Base-by-base conservation (phyloP, 345 rosid genomes). In the Limnanthes douglasii region DNA sequence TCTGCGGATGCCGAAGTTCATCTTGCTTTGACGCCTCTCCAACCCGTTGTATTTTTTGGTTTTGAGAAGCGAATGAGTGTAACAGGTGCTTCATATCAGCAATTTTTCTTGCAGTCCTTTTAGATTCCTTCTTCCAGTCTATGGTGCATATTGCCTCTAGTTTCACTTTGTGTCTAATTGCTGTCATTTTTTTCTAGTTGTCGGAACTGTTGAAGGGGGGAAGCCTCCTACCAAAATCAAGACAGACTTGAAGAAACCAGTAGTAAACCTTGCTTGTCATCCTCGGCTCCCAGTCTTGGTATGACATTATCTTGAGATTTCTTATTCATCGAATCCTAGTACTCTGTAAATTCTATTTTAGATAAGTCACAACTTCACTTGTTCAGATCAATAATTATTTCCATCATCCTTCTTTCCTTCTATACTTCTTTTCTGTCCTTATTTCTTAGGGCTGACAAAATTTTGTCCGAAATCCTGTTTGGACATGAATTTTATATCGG, bases 211-310 rank as follows among this genome's bases (percentile, higher is more conserved):
- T 48, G 96, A 84, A 57, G 95, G 96, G 26, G 96, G 98, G 34
- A 70, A 79, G 51, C 62, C 88, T 28, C 98, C 98, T 0, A 90
- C 95, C 17, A 90, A 80, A 56, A 90, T 90, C 62, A 90, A 75
- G 70, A 66, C 95, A 16, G 98, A 90, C 66, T 60, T 90, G 66
- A 90, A 90, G 70, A 90, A 75, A 61, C 98, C 95, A 8, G 46
- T 90, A 11, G 79, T 90, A 34, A 84, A 84, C 53, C 84, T 90
- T 59, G 82, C 98, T 41, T 84, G 98, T 61, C 95, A 90, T 66
- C 94, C 98, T 32, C 84, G 98, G 29, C 94, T 72, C n/a, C 94
- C 98, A 50, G 75, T 90, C 37, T 58, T 90, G 78, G 98, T 90
- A 73, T 25, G 30, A 26, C 26, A 20, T 18, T 15, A n/a, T 31